Base-by-base conservation (phyloP, 345 rosid species). In the Alliaria petiolata region DNA sequence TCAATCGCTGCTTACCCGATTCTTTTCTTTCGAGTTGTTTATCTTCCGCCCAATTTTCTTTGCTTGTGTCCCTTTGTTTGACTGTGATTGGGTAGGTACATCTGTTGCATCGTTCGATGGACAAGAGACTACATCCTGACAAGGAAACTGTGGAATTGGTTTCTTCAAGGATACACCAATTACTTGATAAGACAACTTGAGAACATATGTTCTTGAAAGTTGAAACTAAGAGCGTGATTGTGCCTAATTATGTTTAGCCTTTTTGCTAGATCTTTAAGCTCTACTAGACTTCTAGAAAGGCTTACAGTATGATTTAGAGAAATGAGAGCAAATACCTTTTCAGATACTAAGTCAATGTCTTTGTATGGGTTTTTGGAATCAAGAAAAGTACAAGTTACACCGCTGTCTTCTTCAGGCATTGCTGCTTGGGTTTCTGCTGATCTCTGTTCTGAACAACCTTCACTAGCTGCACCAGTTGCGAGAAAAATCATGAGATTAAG, bases 401-500 rank as follows among this genome's bases (percentile, higher is more conserved):
- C 4, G 4, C 43, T 77, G 56, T 76, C 82, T 58, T 82, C 81
- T n/a, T 38, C 68, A 36, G 76, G 67, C 5, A 70, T 34, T 70
- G 69, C 49, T 65, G 65, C 46, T 58, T 71, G 76, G 14, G 46
- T 61, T 71, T 79, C 83, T 45, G 46, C 36, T 59, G 71, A 71
- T 67, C 73, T 80, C 68, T 76, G 69, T 47, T 81, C 84, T 52
- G 83, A 83, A 81, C 65, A 70, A 78, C 80, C 71, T 77, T 83
- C 88, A 78, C 72, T 67, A 13, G 80, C 98, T 90, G 77, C 71
- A 69, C 6, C 44, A 80, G 62, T 47, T 69, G 31, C 19, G 58
- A 20, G 15, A 15, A n/a, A 40, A 28, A 2, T 5, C 36, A 63
- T 49, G 53, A 38, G 42, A 17, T 9, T 22, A 47, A 36, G 17